Conservation (phyloP, 129 eudicot species). For the Flaveria robusta region DNA sequence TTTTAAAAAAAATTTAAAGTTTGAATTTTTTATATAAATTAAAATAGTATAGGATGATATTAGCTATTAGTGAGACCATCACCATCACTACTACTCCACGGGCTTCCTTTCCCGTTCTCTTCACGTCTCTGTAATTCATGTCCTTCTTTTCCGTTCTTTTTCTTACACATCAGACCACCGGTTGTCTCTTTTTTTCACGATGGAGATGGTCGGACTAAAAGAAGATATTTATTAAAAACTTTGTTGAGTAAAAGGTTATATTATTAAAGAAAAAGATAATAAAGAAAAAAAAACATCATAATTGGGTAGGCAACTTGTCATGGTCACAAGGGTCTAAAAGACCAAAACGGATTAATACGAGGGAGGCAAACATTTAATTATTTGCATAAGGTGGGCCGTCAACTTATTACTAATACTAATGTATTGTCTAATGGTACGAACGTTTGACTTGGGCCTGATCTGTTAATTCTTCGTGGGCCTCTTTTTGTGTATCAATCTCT, state of each 20-base stretch:
- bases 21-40: too few species aligned
- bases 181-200: background rate
- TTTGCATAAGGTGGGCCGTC: conserved; percentile 31
- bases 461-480: conserved; percentile 33
- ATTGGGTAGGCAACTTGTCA: conserved; percentile 26
- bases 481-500: background rate
- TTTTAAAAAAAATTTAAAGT: too few species aligned
- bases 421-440: too few species aligned
- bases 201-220: background rate
- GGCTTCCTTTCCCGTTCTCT: too few species aligned
- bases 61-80: too few species aligned
- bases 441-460: conserved; percentile 34
- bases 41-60: too few species aligned
- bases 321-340: conserved; percentile 13
- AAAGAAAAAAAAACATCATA: conserved; percentile 11
- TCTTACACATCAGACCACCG: too few species aligned
- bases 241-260: background rate
- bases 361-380: conserved; percentile 21
- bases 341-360: conserved; percentile 19
- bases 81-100: too few species aligned
- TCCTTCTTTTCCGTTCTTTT: too few species aligned
- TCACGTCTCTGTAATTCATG: too few species aligned
- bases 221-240: background rate
- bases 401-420: background rate
- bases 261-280: background rate